Evolutionary conservation across 1,284 basidiomycete genomes (phyloP), one percentile per base, ranked within the genome.

Genomic region (Taiwanofungus camphoratus): DNA sequence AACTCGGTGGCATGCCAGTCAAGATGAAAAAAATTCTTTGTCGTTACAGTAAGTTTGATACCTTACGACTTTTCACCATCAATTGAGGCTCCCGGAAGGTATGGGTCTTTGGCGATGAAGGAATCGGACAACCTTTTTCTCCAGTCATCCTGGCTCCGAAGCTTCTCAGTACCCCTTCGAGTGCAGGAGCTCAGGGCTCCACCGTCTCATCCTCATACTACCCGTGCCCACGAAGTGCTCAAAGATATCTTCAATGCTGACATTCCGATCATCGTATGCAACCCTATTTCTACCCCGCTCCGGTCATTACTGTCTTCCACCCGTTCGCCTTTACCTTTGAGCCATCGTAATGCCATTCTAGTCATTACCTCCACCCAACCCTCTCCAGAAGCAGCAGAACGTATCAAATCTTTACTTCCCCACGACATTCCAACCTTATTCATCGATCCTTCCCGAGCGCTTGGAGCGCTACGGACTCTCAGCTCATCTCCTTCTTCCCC

Each of bases 261-360:
- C 50, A 62, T 82, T 27, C 71, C 80, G 16, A 59, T 86, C 46
- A 53, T 85, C 20, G 63, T 82, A 9, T 72, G 67, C 55, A 80
- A 85, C 45, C 77, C 81, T 4, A 48, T 80, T 29, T 69, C 71
- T 13, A 75, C 68, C 0, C 62, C 73, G 5, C 55, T 78, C 22
- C 47, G 65, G 0, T 53, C 65, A 11, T 54, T 79, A 8, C 59
- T 68, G 33, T 26, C 45, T 2, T 41, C 48, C 20, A 30, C 45
- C 6, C 52, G 58, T 9, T 56, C 45, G 18, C 52, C 67, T 9
- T 49, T 58, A n/a, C 67, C 75, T 19, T 60, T 70, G n/a, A 39
- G 62, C n/a, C 70, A 71, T 38, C 64, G 69, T 2, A 75, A 79
- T 47, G 67, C 74, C 2, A 67, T 84, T 47, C 60, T 85, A 5